A percentile compares a stretch with the other conserved stretches of the same genome.
Conservation (phyloP, 768 basidiomycete genomes). For the Tephrocybe sp. region DNA sequence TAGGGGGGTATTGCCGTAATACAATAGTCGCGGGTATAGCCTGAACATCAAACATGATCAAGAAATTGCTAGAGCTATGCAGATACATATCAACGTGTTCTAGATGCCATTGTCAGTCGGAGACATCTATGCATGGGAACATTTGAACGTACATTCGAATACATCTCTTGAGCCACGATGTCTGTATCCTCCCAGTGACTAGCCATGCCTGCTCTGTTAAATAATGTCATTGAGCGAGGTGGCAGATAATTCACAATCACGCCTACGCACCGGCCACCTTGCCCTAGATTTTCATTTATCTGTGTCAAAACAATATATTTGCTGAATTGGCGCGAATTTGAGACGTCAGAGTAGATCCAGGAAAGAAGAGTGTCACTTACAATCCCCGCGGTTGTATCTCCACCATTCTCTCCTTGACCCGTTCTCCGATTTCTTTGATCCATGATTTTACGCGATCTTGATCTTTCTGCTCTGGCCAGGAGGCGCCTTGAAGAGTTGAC, state of each 20-base stretch:
- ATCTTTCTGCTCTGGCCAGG: constrained; percentile 71
- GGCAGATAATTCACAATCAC: too few relatives aligned
- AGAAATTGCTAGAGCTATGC: constrained; percentile 47
- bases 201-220: constrained; percentile 67
- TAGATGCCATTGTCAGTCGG: constrained; percentile 27
- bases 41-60: constrained; percentile 22
- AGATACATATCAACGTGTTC: constrained; percentile 61
- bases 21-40: constrained; percentile 20
- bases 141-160: constrained; percentile 59
- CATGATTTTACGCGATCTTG: constrained; percentile 66
- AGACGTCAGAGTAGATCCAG: constrained; percentile 10
- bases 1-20: constrained; percentile 24
- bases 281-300: constrained; percentile 79
- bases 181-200: constrained; percentile 91
- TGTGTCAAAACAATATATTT: constrained; percentile 88
- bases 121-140: constrained; percentile 10
- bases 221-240: constrained; percentile 3
- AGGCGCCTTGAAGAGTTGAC: constrained; percentile 58
- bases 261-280: constrained; percentile 82
- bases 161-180: constrained; percentile 74
- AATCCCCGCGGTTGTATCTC: constrained; percentile 80
- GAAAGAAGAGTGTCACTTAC: constrained; percentile 45
- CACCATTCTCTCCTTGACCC: constrained; percentile 83
- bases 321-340: constrained; percentile 35
- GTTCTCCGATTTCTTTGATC: constrained; percentile 83